phyloP scores from a whole-genome alignment of 441 rosid genomes.

The Francoa sonchifolia region DNA sequence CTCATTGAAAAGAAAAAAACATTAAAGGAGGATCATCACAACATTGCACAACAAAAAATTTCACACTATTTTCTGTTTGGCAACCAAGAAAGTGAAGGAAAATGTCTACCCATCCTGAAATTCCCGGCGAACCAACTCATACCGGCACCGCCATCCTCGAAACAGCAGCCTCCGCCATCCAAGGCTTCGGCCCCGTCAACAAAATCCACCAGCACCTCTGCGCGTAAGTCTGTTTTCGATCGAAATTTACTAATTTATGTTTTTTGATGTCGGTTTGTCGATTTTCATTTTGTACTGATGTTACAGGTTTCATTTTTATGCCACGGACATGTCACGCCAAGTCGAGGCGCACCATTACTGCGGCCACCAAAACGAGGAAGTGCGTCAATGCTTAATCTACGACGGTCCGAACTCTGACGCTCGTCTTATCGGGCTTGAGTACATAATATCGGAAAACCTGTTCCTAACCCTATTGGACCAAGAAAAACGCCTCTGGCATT shows the following conservation, averaged over 20 bases:
- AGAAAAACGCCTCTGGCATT: constrained; percentile 76
- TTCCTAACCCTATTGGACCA: constrained; percentile 45
- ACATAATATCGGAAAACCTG: constrained; percentile 49
- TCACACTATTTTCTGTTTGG: neutral
- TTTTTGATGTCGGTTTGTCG: no score
- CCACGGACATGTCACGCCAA: constrained; percentile 61
- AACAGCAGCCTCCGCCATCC: constrained; percentile 49
- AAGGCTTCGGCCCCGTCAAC: constrained; percentile 46
- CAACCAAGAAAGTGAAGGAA: neutral
- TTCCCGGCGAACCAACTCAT: constrained; percentile 48
- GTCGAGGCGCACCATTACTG: constrained; percentile 75
- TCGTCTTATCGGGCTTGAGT: constrained; percentile 61
- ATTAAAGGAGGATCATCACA: no score
- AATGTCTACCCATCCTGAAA: constrained; percentile 29
- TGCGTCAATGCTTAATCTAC: constrained; percentile 72
- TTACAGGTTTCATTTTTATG: constrained; percentile 56
- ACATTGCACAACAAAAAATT: no score
- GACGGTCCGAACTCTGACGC: constrained; percentile 36
- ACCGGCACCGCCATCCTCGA: constrained; percentile 38
- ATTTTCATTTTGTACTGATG: no score
- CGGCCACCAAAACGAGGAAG: constrained; percentile 59
- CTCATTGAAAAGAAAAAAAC: no score
- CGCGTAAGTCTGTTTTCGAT: constrained; percentile 38
- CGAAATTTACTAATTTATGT: no score
- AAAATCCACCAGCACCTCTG: constrained; percentile 77